Evolutionary conservation across 805 yeast genomes (phyloP), one percentile per base, ranked within the genome.

Genomic region (Zygotorulaspora florentina): DNA sequence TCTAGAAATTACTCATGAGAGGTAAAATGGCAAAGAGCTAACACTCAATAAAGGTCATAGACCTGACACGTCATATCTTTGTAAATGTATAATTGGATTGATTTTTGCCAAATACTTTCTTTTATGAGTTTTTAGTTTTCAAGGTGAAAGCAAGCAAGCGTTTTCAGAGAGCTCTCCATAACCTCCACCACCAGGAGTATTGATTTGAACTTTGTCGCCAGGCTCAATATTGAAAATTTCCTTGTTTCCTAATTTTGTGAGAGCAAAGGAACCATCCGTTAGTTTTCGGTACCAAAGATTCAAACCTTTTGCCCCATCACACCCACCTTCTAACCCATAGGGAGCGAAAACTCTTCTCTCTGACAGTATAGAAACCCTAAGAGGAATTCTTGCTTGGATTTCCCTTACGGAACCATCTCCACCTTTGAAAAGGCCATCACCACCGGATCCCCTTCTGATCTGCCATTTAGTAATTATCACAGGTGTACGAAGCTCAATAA

Each of bases 151-250:
- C n/a, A n/a, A n/a, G n/a, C n/a, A n/a, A n/a, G n/a, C n/a, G n/a
- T n/a, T n/a, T n/a, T n/a, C n/a, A n/a, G n/a, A n/a, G n/a, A n/a
- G n/a, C n/a, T n/a, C n/a, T n/a, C 95, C 95, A 62, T 72, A 85
- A 0, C 88, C 95, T 36, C 91, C 95, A 27, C 93, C 95, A 37
- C 95, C 95, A 1, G 95, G 95, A 0, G 95, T 85, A 52, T 70
- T 63, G 34, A 87, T 79, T 7, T 80, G 64, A 27, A 87, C 62
- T 43, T 85, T 69, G 55, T 87, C 95, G 2, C 93, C 93, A 3
- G 73, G 61, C 12, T 66, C 53, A 45, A 79, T 72, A 7, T 68
- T 58, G 2, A 85, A 76, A 1, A 85, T 77, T 53, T 81, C 77
- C 63, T 83, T 84, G 15, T 91, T 93, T 6, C 90, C 88, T 16